A percentile compares a stretch with the other conserved stretches of the same genome.
These are phyloP conservation scores for Petunia secreta DNA, from an alignment of 257 asterid genomes.

Conservation along the genomic window DNA sequence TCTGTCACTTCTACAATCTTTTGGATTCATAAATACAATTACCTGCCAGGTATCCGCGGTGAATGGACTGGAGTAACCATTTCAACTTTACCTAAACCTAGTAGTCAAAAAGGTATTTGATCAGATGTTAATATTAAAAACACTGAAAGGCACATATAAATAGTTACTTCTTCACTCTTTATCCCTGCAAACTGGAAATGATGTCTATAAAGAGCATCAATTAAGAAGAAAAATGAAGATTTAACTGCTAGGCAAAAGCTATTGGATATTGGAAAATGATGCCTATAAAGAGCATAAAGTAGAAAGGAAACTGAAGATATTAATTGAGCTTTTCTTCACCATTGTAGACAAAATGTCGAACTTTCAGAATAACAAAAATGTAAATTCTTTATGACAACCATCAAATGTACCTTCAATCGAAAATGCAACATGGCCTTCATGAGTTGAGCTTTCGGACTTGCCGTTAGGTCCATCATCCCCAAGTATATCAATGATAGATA, in stretches of 20 bases:
- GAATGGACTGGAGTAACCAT: slow-evolving; percentile 74
- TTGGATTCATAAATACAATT: slow-evolving; percentile 22
- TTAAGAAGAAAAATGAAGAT: slow-evolving; percentile 10
- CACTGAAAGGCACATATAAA: slow-evolving; percentile 1
- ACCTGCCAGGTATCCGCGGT: slow-evolving; percentile 69
- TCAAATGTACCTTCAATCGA: slow-evolving; percentile 71
- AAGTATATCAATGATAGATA: slow-evolving; percentile 73
- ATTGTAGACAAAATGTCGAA: background rate
- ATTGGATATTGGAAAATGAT: slow-evolving; percentile 2
- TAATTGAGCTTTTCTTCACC: background rate
- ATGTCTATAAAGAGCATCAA: background rate
- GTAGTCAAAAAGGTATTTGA: slow-evolving; percentile 30
- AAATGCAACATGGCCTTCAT: slow-evolving; percentile 80
- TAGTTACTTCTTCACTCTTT: background rate
- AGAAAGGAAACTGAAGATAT: slow-evolving; percentile 10
- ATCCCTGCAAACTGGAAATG: slow-evolving; percentile 12
- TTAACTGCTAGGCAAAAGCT: background rate
- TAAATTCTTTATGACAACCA: slow-evolving; percentile 21
- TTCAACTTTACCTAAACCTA: slow-evolving; percentile 85
- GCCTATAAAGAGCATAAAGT: background rate
- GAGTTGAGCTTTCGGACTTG: slow-evolving; percentile 41
- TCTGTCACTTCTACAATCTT: no score
- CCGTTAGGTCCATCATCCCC: slow-evolving; percentile 60
- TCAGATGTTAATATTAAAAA: slow-evolving; percentile 25
- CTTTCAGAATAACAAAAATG: slow-evolving; percentile 20